Evolutionary conservation across 2,329 filamentous ascomycete species (phyloP), one percentile per base, ranked within the genome.

Genomic region (Exophiala viscosa): DNA sequence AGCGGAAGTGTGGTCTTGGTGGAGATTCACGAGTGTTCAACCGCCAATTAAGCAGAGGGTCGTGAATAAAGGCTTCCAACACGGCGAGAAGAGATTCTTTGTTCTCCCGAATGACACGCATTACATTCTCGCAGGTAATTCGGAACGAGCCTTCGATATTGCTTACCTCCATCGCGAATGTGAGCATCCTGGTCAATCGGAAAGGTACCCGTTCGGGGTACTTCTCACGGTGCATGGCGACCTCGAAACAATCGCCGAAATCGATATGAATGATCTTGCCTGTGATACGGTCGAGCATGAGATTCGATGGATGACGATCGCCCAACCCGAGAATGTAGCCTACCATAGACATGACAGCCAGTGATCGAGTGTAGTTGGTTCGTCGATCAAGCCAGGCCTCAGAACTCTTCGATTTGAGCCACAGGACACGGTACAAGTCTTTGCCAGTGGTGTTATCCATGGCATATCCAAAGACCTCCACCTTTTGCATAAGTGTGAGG

Each of bases 261-360:
- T 99, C 93, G 64, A 99, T 97, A 69, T 99, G 93, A 60, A 99
- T 86, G 58, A 99, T 93, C 76, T 95, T 96, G 67, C 93, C 93
- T 1, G 92, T 97, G 56, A 95, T 84, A 35, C 90, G 87, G 70
- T 99, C 93, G 36, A 99, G 85, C 87, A 99, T 95, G 65, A 99
- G 75, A 70, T 99, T 99, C 55, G 90, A 96, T 34, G 95, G 95
- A 73, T 99, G 93, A 43, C 95, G 86, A 73, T 99, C 93, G 49
- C 93, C 93, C 11, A 99, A 78, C 55, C 93, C 95, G 17, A 99
- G 83, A 60, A 99, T 97, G 70, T 99, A 99, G 59, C 93, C 93
- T n/a, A 97, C 93, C 90, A 99, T 99, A n/a, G 90, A 96, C 93
- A 99, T 99, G 65, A 99, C 93, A 63, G 90, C 93, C 1, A 99